Percentiles rank a stretch among this genome's conserved stretches.
These are phyloP conservation scores for Graphilbum fragrans DNA, from an alignment of 2,329 filamentous ascomycete genomes.

Conservation along the genomic window DNA sequence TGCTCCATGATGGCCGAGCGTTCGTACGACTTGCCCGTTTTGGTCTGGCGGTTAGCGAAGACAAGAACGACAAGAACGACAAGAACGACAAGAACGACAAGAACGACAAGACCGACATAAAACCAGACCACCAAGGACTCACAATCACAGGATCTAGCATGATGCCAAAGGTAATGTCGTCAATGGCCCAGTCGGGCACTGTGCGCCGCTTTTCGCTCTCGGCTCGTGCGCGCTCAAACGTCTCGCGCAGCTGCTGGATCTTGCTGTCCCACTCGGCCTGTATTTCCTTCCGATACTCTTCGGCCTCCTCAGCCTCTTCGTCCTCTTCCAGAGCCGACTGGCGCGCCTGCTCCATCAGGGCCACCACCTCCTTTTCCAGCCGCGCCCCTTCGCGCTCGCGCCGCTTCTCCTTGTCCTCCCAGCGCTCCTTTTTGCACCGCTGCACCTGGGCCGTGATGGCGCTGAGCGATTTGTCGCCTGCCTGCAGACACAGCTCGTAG, in stretches of 20 bases:
- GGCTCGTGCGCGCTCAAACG: conserved; percentile 40
- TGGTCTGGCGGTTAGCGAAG: conserved; percentile 41
- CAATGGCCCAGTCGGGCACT: conserved; percentile 65
- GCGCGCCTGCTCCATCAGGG: conserved; percentile 33
- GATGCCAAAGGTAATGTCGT: conserved; percentile 63
- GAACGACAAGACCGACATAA: not conserved
- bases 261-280: conserved; percentile 33
- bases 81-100: not conserved
- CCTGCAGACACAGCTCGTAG: conserved; percentile 53
- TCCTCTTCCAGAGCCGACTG: conserved; percentile 24
- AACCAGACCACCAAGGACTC: conserved; percentile 13
- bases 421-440: conserved; percentile 72
- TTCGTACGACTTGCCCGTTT: conserved; percentile 84
- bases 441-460: conserved; percentile 65
- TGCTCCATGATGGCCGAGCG: conserved; percentile 77
- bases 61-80: not conserved
- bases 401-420: conserved; percentile 61
- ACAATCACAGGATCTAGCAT: conserved; percentile 60
- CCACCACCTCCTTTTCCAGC: conserved; percentile 48
- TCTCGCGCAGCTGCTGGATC: conserved; percentile 26
- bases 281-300: conserved; percentile 36
- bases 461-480: conserved; percentile 53
- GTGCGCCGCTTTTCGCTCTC: conserved; percentile 35
- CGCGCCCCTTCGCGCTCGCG: conserved; percentile 42
- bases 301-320: conserved; percentile 23